A percentile compares a stretch with the other conserved stretches of the same genome.
phyloP scores from a whole-genome alignment of 495 filamentous ascomycete genomes.

The Talaromyces liani region DNA sequence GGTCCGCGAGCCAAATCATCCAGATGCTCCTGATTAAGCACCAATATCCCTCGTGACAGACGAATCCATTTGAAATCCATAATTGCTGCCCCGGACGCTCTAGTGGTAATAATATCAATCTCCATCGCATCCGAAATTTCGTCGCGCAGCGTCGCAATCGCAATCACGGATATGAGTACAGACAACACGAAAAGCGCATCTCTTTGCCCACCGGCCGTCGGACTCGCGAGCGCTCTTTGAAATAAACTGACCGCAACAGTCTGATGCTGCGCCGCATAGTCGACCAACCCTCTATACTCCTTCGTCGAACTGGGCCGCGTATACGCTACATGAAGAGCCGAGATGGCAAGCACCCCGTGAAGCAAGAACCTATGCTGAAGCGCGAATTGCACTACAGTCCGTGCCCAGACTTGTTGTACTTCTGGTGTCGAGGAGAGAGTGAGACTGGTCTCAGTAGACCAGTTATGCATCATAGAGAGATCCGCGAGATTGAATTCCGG shows the following conservation, averaged over 20 bases:
- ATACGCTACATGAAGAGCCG: conserved; percentile 29
- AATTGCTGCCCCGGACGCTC: neutral
- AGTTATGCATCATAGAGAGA: conserved; percentile 32
- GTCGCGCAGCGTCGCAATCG: neutral
- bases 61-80: conserved; percentile 3
- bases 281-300: neutral
- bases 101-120: neutral
- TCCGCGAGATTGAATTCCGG: conserved; percentile 59
- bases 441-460: conserved; percentile 26
- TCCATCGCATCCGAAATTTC: neutral
- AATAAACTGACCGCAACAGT: conserved; percentile 18
- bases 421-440: conserved; percentile 24
- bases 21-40: neutral
- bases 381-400: conserved; percentile 21
- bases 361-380: conserved; percentile 25
- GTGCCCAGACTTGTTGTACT: conserved; percentile 26
- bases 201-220: neutral
- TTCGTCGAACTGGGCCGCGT: conserved; percentile 15
- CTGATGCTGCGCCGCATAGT: conserved; percentile 27
- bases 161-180: neutral
- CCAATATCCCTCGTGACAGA: neutral
- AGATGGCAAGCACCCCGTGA: conserved; percentile 25
- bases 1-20: neutral
- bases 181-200: neutral
- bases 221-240: neutral